Base-by-base conservation (phyloP, 441 rosid genomes). In the Jatropha podagrica region DNA sequence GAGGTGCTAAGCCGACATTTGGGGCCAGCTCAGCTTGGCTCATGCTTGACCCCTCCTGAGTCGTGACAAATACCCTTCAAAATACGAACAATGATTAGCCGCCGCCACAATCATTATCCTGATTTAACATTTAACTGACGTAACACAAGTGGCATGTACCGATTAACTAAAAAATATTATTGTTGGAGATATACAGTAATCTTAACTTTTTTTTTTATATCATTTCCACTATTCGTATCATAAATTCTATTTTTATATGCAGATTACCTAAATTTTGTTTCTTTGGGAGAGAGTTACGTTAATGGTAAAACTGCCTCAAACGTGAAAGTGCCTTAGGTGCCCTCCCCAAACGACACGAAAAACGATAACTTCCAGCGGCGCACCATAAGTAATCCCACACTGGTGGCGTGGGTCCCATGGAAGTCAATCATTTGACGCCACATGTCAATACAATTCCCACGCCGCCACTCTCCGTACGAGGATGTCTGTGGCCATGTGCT, bases 391-490 rank as follows among this genome's bases (percentile, higher is more conserved):
- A 52, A 52, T 52, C 5, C 61, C 7, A 42, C 7, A 8, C 46
- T 11, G 48, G 48, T 44, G 9, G 7, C 48, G 46, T 55, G 59
- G 59, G 20, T 7, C 23, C 5, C 17, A 23, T 11, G 10, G 27
- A 0, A 55, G 38, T 38, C 14, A 54, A 70, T 26, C 11, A 48
- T 14, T 4, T 51, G 14, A 15, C 1, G 27, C 68, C 68, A 68
- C 75, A 73, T 73, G 73, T 71, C 56, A 72, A 3, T 0, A 7
- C 52, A 38, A 5, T 2, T 32, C 44, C 49, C 10, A 48, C 69
- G 81, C 74, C 63, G 74, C 75, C 81, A 46, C 61, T 37, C 71
- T 61, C 80, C 77, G 76, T 80, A 78, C 80, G 76, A 74, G 77
- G 75, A 78, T 80, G 81, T 72, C 73, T 72, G 76, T 68, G 27